phyloP scores from a whole-genome alignment of 257 asterid genomes.

The Primulina tabacum region DNA sequence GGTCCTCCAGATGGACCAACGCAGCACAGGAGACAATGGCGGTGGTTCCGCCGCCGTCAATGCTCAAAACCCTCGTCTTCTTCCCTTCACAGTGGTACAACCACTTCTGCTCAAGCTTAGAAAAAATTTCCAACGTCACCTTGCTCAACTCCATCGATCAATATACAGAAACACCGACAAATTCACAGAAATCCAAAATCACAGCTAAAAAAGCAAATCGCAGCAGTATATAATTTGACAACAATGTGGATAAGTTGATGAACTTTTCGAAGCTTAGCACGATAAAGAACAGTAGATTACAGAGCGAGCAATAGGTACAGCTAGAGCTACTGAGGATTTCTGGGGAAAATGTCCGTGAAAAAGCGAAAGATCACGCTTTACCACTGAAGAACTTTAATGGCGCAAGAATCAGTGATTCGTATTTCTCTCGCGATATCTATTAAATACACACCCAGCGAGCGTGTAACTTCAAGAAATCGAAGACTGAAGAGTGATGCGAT shows the following conservation, averaged over 20 bases:
- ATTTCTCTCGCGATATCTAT: constrained; percentile 1
- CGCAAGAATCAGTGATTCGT: constrained; percentile 14
- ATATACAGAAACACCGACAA: constrained; percentile 5
- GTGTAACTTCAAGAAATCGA: constrained; percentile 26
- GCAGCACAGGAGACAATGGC: constrained; percentile 63
- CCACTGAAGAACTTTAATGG: constrained; percentile 59
- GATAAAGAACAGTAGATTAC: neutral
- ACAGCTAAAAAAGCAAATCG: constrained; percentile 3
- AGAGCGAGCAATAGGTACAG: constrained; percentile 20
- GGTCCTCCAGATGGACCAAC: constrained; percentile 67
- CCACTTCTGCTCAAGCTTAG: constrained; percentile 93
- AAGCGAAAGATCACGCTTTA: constrained; percentile 52
- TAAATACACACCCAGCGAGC: constrained; percentile 26
- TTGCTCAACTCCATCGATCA: constrained; percentile 66
- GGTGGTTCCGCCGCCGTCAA: constrained; percentile 82
- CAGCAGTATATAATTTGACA: neutral
- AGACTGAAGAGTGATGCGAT: constrained; percentile 21
- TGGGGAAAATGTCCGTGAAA: constrained; percentile 43
- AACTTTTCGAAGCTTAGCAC: neutral
- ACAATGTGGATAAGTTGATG: neutral
- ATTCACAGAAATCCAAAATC: neutral
- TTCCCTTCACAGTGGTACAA: constrained; percentile 70
- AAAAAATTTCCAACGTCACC: constrained; percentile 75
- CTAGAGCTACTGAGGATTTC: constrained; percentile 9
- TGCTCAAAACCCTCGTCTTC: constrained; percentile 68